These are phyloP conservation scores for Paracoccidioides lutzii DNA, from an alignment of 2,329 filamentous ascomycete genomes.

Conservation along the genomic window DNA sequence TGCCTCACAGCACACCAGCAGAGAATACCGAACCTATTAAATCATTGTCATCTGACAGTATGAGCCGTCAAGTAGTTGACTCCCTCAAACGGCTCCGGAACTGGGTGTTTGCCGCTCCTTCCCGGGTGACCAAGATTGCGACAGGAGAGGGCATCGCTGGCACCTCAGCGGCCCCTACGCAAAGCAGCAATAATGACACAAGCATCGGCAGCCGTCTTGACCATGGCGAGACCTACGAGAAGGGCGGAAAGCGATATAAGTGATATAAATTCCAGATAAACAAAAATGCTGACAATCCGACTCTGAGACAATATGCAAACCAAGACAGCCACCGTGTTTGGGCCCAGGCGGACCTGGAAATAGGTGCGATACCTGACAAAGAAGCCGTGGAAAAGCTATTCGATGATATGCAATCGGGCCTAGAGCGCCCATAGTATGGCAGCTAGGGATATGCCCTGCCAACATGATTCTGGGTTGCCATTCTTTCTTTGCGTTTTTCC, in stretches of 20 bases:
- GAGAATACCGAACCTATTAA: no score
- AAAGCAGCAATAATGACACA: constrained; percentile 1
- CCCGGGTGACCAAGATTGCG: background rate
- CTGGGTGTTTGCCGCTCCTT: background rate
- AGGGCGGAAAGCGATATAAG: background rate
- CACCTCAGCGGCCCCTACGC: background rate
- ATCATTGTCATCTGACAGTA: no score
- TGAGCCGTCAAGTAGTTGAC: no score
- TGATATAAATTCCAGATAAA: constrained; percentile 5
- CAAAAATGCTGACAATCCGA: background rate
- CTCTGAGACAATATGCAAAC: background rate
- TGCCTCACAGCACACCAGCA: no score
- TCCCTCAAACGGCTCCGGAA: background rate
- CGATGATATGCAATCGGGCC: background rate
- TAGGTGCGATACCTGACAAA: background rate
- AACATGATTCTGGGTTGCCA: no score
- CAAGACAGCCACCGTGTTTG: background rate
- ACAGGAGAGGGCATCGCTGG: constrained; percentile 2
- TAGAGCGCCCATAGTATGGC: no score
- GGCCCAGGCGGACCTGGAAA: background rate
- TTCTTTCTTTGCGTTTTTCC: no score
- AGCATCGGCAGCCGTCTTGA: constrained; percentile 5
- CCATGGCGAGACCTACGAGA: background rate
- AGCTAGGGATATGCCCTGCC: no score
- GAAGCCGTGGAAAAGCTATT: background rate